Base-by-base conservation (phyloP, 495 filamentous ascomycete genomes). In the Neurospora sp. region DNA sequence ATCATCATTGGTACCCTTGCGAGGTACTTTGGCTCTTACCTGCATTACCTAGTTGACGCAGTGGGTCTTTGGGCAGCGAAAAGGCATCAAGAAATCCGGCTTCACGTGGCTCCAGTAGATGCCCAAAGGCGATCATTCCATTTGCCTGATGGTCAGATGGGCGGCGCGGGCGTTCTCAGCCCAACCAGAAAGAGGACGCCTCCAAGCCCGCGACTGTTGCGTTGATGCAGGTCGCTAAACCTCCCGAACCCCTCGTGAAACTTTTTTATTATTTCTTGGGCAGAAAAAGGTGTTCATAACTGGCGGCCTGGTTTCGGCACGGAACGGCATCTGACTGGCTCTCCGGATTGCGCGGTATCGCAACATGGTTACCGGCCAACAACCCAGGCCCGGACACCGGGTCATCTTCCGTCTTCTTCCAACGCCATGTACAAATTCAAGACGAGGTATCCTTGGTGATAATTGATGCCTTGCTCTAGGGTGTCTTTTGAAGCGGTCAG, bases 21-120 rank as follows among this genome's bases (percentile, higher is more conserved):
- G 31, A 66, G 54, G 54, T 66, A 66, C 54, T 66, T 37, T 39
- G 14, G 35, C 44, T 71, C 35, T 42, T 73, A 23, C 70, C 60
- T 72, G 66, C 74, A 79, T 76, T 78, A 31, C 27, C 27, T 31
- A 77, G 74, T 75, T 77, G 75, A 75, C 5, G 73, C 46, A 66
- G 80, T 80, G 79, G 79, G 80, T 79, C 76, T 77, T 78, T 77
- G 79, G 80, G 79, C 78, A 82, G 72, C 54, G 54, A 66, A 40
- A 79, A 80, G 76, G 70, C 75, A 72, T 73, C 71, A 73, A 62
- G 62, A 69, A 35, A 69, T 41, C 60, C 66, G 62, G 72, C 74
- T 72, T 76, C 78, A 82, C 80, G 80, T 82, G 80, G 80, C 80
- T 79, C 79, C 80, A 81, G 46, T 80, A 77, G 76, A 75, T 37